Conservation (phyloP, 1,284 basidiomycete species). For the Takashimella tepidaria region DNA sequence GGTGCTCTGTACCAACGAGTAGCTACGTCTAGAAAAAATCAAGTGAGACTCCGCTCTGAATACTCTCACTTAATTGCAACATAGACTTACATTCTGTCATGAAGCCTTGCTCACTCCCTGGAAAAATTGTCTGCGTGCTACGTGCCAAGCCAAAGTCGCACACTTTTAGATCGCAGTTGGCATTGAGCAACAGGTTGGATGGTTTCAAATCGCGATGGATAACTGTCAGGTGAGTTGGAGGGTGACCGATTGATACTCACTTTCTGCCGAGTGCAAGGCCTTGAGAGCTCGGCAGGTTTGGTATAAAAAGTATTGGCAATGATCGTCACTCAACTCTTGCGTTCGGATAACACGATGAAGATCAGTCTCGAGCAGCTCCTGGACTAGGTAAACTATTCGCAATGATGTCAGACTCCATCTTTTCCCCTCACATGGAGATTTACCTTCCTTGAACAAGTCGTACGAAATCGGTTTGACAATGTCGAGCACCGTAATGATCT, state of each 20-base stretch:
- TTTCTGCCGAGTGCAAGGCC: slow-evolving; percentile 84
- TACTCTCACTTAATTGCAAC: no score
- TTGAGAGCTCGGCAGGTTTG: slow-evolving; percentile 86
- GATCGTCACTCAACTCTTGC: slow-evolving; percentile 82
- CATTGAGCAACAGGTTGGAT: slow-evolving; percentile 89
- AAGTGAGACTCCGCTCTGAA: no score
- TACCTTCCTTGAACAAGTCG: slow-evolving; percentile 84
- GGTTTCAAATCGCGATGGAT: slow-evolving; percentile 95
- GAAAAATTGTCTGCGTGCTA: slow-evolving; percentile 76
- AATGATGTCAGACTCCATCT: slow-evolving; percentile 2
- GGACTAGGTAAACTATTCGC: slow-evolving; percentile 56
- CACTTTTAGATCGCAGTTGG: slow-evolving; percentile 93
- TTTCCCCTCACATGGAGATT: slow-evolving; percentile 9
- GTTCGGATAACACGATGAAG: slow-evolving; percentile 68
- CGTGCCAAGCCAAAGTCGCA: slow-evolving; percentile 90
- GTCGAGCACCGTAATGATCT: slow-evolving; percentile 94
- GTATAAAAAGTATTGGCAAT: slow-evolving; percentile 58
- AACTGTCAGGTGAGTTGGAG: slow-evolving; percentile 49
- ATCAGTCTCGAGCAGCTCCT: slow-evolving; percentile 73
- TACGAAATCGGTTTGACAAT: slow-evolving; percentile 85
- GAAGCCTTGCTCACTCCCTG: slow-evolving; percentile 75
- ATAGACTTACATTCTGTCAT: slow-evolving; percentile 59
- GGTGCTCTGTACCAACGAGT: slow-evolving; percentile 87
- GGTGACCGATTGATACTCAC: slow-evolving; percentile 21
- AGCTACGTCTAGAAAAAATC: slow-evolving; percentile 71